Evolutionary conservation across 805 yeast genomes (phyloP), one percentile per base, ranked within the genome.

Genomic region (Jamesozyma gamospora): DNA sequence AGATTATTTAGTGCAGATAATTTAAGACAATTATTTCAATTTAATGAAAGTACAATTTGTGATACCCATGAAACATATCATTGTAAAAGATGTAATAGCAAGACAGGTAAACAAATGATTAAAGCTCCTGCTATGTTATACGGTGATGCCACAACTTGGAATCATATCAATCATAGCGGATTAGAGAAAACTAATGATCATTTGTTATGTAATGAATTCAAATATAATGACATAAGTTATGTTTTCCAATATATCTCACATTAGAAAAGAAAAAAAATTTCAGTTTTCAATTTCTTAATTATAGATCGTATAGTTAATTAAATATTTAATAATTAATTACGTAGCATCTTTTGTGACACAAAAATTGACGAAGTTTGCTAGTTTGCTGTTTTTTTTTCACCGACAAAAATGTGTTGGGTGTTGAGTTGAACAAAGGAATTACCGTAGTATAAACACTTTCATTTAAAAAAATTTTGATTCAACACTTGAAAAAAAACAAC

Each of bases 71-170:
- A 83, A 44, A 83, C 95, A 1, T 92, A 76, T 64, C 75, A 81
- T 47, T 92, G 98, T 65, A 80, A 78, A 58, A 67, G 97, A 47
- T 92, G 98, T 58, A 44, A 40, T 32, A 28, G 12, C 2, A 60
- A 62, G 18, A 58, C 63, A 12, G 82, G 79, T 0, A 66, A 66
- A 35, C 98, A 92, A 63, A 45, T 63, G 25, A 52, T 67, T 4
- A 78, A 73, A 48, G 72, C 96, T 0, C 75, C 79, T 0, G 94
- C 94, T 0, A 88, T 92, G 95, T 64, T 92, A 27, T 92, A 92
- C 56, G 98, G 98, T 47, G 98, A 92, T 62, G 84, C 97, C 0
- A 92, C 96, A 0, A 79, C 96, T 0, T 90, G 98, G 98, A 90
- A 92, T 58, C 98, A 92, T 64, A 69, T 84, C 41, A 73, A 79